phyloP scores from a whole-genome alignment of 768 basidiomycete species.

The Calocybe cyanea region DNA sequence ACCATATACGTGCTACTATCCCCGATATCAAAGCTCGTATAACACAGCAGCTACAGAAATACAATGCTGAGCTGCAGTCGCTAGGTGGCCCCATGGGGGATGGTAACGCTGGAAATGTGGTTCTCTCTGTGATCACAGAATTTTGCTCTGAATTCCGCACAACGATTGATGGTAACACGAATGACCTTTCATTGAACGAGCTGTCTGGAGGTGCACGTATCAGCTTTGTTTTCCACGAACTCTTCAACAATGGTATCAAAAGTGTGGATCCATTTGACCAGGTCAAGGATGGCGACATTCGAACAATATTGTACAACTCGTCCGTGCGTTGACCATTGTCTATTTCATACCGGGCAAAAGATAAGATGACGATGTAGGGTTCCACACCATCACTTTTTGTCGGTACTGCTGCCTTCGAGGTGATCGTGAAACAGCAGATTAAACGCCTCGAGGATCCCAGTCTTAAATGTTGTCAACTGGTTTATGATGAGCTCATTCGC shows the following conservation, averaged over 20 bases:
- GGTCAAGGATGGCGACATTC: slow-evolving; percentile 97
- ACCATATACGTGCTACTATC: slow-evolving; percentile 95
- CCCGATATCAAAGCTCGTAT: slow-evolving; percentile 98
- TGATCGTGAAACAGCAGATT: slow-evolving; percentile 99
- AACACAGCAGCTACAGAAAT: slow-evolving; percentile 85
- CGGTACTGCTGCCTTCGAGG: slow-evolving; percentile 95
- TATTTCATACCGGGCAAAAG: too few species aligned
- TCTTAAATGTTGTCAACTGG: slow-evolving; percentile 90
- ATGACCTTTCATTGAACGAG: slow-evolving; percentile 93
- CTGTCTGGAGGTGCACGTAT: slow-evolving; percentile 98
- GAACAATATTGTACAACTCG: slow-evolving; percentile 95
- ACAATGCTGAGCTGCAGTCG: slow-evolving; percentile 72
- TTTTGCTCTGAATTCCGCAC: slow-evolving; percentile 97
- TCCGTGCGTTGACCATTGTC: slow-evolving; percentile 55
- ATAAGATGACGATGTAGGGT: too few species aligned
- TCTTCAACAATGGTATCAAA: slow-evolving; percentile 96
- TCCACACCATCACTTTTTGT: slow-evolving; percentile 96
- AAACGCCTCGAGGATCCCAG: slow-evolving; percentile 92
- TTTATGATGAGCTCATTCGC: slow-evolving; percentile 96
- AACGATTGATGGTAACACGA: slow-evolving; percentile 95
- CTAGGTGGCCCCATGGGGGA: slow-evolving; percentile 90
- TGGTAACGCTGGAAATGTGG: slow-evolving; percentile 82
- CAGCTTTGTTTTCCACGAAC: slow-evolving; percentile 97
- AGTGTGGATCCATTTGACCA: slow-evolving; percentile 98
- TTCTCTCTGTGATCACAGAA: slow-evolving; percentile 96